Base-by-base conservation (phyloP, 345 rosid genomes). In the Mallotus nudiflorus region DNA sequence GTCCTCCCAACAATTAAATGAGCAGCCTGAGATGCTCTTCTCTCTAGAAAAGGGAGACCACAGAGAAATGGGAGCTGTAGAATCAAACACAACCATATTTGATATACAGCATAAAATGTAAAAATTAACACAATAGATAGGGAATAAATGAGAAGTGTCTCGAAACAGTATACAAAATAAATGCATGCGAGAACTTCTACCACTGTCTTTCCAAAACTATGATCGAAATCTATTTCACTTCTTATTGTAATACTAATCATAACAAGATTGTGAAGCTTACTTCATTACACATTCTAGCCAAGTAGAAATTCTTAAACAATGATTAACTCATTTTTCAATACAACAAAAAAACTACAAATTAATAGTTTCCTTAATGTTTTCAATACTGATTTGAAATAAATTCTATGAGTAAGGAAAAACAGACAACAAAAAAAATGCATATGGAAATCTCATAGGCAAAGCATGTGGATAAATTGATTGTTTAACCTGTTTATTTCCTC, bases 1-100 rank as follows among this genome's bases (percentile, higher is more conserved):
- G 98, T 85, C 82, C 88, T 88, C 73, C 98, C 98, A 73, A 75
- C 98, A 72, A 93, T 74, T 61, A 94, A 76, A 62, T 89, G 97
- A 49, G 98, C 96, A 44, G 93, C 86, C 80, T 89, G 88, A 73
- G 96, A 82, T 49, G 95, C 98, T 75, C 85, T 84, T 68, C 84
- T 84, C 83, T 93, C 98, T 29, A 94, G 96, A 85, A 91, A 89
- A 57, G 93, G 88, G 72, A 91, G 87, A 74, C 97, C 98, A 65
- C 94, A 89, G 20, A 91, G 94, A 75, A 94, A 54, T n/a, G 98
- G 97, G 60, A 91, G 87, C 98, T 89, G 83, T 67, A 62, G 31
- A 56, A 81, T 44, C 42, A 66, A 78, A 65, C 15, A 5, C 2
- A 66, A 35, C 5, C 12, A 20, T 15, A 49, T 10, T 35, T 59